phyloP scores from a whole-genome alignment of 352 stramenopile genomes.

The Nothophytophthora sp. region DNA sequence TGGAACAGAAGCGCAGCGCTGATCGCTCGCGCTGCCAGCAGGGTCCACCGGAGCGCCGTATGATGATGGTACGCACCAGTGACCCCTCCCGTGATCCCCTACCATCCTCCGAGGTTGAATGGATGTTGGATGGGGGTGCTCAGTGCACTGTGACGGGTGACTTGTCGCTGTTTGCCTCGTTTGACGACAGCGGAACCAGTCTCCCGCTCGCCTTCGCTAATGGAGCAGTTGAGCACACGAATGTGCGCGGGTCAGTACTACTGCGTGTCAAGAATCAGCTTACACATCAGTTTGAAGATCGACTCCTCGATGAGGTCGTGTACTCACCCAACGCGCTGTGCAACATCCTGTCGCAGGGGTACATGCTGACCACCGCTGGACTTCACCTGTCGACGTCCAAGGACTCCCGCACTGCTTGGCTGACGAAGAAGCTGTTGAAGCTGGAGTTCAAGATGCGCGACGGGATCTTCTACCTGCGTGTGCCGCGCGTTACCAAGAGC shows the following conservation, averaged over 20 bases:
- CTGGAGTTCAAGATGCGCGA: slow-evolving; percentile 2
- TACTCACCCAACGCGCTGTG: background rate
- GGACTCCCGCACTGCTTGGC: background rate
- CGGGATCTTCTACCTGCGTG: background rate
- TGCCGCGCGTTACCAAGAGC: background rate
- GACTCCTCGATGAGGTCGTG: background rate
- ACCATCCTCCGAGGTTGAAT: background rate
- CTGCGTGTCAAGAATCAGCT: background rate
- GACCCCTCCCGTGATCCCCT: background rate
- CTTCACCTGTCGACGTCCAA: background rate
- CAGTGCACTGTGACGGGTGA: background rate
- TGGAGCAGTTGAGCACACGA: background rate
- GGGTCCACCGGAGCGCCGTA: background rate
- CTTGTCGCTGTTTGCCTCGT: background rate
- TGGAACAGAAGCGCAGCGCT: background rate
- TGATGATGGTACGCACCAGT: background rate
- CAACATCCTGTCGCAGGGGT: background rate
- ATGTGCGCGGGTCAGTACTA: background rate
- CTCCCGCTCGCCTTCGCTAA: background rate
- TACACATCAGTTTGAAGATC: background rate
- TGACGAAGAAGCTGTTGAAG: background rate
- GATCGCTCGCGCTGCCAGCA: no score
- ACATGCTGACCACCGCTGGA: background rate
- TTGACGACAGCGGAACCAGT: background rate
- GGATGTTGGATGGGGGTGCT: background rate